Conservation (phyloP, 768 basidiomycete genomes). For the Pleurotus eryngii region DNA sequence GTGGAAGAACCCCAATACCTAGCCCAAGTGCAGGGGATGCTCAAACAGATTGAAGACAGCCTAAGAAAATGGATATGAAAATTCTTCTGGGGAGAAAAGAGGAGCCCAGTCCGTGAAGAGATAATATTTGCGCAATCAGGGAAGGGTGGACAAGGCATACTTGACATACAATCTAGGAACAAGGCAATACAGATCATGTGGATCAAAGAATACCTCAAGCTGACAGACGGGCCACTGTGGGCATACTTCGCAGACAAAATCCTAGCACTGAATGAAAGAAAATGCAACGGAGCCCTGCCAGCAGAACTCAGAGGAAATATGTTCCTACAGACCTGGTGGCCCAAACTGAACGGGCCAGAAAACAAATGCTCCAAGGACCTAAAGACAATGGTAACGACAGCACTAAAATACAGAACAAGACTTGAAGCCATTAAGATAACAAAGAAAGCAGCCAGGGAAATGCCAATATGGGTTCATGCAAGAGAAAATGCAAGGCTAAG, state of each 20-base stretch:
- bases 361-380: neutral
- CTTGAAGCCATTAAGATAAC: neutral
- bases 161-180: neutral
- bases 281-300: neutral
- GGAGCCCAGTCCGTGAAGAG: neutral
- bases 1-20: slow-evolving; percentile 23
- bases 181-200: neutral
- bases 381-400: neutral
- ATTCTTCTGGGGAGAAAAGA: neutral
- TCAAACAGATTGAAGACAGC: slow-evolving; percentile 11
- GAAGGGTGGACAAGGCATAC: neutral
- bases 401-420: neutral
- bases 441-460: too few species aligned
- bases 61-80: neutral
- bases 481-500: too few species aligned
- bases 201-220: neutral
- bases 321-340: neutral
- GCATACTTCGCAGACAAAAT: neutral
- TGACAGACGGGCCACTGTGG: neutral
- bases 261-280: neutral
- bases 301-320: neutral
- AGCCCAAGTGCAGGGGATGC: slow-evolving; percentile 25
- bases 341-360: neutral
- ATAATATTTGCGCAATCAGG: neutral
- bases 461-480: too few species aligned